Conservation (phyloP, 495 filamentous ascomycete species). For the Tetracladium marchalianum region DNA sequence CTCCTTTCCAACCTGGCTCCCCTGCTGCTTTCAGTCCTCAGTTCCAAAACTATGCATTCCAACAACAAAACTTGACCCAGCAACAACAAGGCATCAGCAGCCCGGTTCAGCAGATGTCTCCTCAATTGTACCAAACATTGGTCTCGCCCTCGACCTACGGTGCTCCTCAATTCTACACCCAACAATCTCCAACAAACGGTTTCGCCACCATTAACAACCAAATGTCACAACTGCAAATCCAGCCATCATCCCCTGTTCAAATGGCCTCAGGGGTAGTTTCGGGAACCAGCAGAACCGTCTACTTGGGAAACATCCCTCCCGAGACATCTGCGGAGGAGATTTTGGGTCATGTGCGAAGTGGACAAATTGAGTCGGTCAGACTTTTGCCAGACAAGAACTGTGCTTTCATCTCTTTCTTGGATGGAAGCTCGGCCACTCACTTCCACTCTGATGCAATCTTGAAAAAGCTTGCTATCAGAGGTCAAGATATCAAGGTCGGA, state of each 20-base stretch:
- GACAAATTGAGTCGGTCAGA: constrained; percentile 95
- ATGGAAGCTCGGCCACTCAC: constrained; percentile 92
- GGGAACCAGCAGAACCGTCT: constrained; percentile 91
- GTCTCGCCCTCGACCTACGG: constrained; percentile 68
- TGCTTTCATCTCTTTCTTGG: constrained; percentile 97
- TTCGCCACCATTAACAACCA: constrained; percentile 55
- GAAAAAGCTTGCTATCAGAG: constrained; percentile 96
- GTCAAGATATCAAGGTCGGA: constrained; percentile 98
- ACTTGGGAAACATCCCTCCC: constrained; percentile 93
- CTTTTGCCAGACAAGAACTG: constrained; percentile 98
- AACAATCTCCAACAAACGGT: constrained; percentile 77
- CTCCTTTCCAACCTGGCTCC: constrained; percentile 92
- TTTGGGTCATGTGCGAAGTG: constrained; percentile 90
- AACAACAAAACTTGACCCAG: constrained; percentile 46
- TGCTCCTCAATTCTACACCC: constrained; percentile 62
- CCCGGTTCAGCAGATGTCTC: constrained; percentile 49
- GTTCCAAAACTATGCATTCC: constrained; percentile 69
- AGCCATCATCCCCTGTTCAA: constrained; percentile 56
- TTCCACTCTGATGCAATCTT: constrained; percentile 99
- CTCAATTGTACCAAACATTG: constrained; percentile 67
- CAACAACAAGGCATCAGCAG: constrained; percentile 39
- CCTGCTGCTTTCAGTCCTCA: constrained; percentile 87
- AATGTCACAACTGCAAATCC: constrained; percentile 38
- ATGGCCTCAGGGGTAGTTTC: constrained; percentile 71
- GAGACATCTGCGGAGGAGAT: constrained; percentile 99